These are phyloP conservation scores for Grifola frondosa DNA, from an alignment of 1,284 basidiomycete species.

Conservation along the genomic window DNA sequence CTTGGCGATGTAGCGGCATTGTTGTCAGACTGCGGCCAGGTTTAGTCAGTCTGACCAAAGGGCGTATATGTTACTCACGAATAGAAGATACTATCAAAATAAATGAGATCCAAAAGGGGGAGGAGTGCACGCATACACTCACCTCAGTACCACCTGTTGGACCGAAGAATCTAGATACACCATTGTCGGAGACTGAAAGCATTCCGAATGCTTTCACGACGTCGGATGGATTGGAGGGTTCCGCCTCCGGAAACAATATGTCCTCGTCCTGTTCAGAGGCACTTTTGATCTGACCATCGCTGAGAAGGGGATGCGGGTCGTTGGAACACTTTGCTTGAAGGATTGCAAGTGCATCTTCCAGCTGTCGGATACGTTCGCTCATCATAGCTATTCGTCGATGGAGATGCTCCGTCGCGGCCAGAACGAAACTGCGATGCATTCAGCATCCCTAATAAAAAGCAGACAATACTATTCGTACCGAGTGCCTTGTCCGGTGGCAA, in stretches of 20 bases:
- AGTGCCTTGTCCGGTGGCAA: conserved; percentile 61
- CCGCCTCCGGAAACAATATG: conserved; percentile 6
- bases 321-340: conserved; percentile 40
- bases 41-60: conserved; percentile 2
- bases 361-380: conserved; percentile 70
- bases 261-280: conserved; percentile 31
- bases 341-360: conserved; percentile 70
- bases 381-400: conserved; percentile 71
- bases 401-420: conserved; percentile 75
- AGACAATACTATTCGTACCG: conserved; percentile 42
- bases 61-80: conserved; percentile 20
- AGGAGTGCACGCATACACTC: conserved; percentile 13
- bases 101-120: conserved; percentile 3
- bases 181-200: conserved; percentile 58
- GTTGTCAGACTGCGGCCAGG: conserved; percentile 23
- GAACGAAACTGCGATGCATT: conserved; percentile 53
- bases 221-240: conserved; percentile 11
- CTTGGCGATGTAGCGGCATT: conserved; percentile 26
- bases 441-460: not conserved
- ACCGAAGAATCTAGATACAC: conserved; percentile 65
- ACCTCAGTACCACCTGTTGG: conserved; percentile 59
- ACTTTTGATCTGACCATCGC: conserved; percentile 54
- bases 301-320: conserved; percentile 62
- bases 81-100: conserved; percentile 28
- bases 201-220: conserved; percentile 48